Evolutionary conservation across 306 rosid species (phyloP).

Genomic region (Vigna hirtella): DNA sequence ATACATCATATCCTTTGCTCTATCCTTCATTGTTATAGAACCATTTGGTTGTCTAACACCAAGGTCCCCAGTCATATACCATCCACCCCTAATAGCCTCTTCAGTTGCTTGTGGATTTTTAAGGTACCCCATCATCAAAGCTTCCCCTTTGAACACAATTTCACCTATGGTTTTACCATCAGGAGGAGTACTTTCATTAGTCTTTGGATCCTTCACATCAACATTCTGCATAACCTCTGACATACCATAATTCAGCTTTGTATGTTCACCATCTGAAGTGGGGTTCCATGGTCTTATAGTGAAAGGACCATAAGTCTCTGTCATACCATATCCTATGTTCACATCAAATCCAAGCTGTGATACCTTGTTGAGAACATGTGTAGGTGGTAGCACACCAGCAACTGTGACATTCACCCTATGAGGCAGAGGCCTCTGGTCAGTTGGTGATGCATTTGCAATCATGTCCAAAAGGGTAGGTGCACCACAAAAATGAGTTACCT

Average conservation of each 20-base stretch:
- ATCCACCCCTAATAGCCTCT: conserved; percentile 68
- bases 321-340: conserved; percentile 90
- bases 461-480: conserved; percentile 67
- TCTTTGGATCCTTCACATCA: conserved; percentile 73
- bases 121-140: conserved; percentile 71
- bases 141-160: conserved; percentile 72
- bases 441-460: conserved; percentile 49
- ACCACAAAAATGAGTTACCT: conserved; percentile 77
- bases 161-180: conserved; percentile 86
- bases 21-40: conserved; percentile 71
- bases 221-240: conserved; percentile 54
- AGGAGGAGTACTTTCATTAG: conserved; percentile 62
- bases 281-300: conserved; percentile 62
- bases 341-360: conserved; percentile 67
- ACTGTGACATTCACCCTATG: conserved; percentile 64
- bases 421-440: conserved; percentile 41
- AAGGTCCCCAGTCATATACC: conserved; percentile 85
- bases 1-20: conserved; percentile 64
- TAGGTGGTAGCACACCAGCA: conserved; percentile 73
- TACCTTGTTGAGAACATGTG: conserved; percentile 53
- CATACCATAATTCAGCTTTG: conserved; percentile 38
- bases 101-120: conserved; percentile 54
- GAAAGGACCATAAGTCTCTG: conserved; percentile 79
- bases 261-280: conserved; percentile 37
- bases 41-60: conserved; percentile 62